Conservation (phyloP, 2,329 filamentous ascomycete species). For the Botrytis hyacinthi region DNA sequence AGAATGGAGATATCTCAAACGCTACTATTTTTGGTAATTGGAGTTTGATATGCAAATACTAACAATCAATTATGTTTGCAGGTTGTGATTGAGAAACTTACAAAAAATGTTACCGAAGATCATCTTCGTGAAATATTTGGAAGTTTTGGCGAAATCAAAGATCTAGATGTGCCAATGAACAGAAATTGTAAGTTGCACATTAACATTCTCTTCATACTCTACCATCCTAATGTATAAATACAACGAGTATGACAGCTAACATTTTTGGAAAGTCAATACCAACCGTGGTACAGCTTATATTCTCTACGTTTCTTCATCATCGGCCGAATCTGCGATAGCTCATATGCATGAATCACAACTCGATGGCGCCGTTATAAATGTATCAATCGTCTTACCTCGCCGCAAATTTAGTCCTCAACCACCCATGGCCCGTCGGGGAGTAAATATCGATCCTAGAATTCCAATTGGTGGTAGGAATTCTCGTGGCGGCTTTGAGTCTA, state of each 20-base stretch:
- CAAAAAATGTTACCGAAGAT: slow-evolving; percentile 87
- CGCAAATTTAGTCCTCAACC: slow-evolving; percentile 75
- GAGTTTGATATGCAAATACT: slow-evolving; percentile 42
- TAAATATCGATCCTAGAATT: slow-evolving; percentile 55
- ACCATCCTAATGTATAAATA: slow-evolving; percentile 1
- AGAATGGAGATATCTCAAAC: background rate
- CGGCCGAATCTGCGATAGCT: slow-evolving; percentile 84
- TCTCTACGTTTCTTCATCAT: slow-evolving; percentile 70
- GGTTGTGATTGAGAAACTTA: slow-evolving; percentile 95
- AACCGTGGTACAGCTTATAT: slow-evolving; percentile 95
- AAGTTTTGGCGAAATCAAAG: slow-evolving; percentile 78
- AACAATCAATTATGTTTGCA: background rate
- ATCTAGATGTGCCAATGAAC: slow-evolving; percentile 88
- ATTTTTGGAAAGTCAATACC: slow-evolving; percentile 63
- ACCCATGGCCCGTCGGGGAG: slow-evolving; percentile 64
- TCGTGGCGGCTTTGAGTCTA: slow-evolving; percentile 23
- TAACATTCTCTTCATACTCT: background rate
- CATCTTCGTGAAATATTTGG: slow-evolving; percentile 93
- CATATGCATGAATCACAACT: slow-evolving; percentile 96
- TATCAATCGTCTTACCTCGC: slow-evolving; percentile 40
- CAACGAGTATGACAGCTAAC: slow-evolving; percentile 28
- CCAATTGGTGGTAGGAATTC: slow-evolving; percentile 28
- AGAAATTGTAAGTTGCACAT: slow-evolving; percentile 64
- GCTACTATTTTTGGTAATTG: background rate
- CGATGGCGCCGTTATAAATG: slow-evolving; percentile 39